A percentile compares a stretch with the other conserved stretches of the same genome.
phyloP scores from a whole-genome alignment of 2,329 filamentous ascomycete species.

The Aspergillus felis region DNA sequence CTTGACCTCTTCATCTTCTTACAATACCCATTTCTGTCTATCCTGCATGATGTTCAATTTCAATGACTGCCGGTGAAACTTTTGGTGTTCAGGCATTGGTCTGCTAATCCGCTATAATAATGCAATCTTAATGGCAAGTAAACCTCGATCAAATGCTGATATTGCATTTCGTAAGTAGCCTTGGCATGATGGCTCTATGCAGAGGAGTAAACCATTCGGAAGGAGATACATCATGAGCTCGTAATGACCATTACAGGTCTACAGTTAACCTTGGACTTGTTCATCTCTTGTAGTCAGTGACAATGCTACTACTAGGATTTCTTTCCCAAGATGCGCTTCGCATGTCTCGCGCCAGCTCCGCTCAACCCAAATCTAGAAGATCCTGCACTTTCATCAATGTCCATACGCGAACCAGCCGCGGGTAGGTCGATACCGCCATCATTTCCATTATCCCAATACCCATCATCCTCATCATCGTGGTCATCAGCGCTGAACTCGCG shows the following conservation, averaged over 20 bases:
- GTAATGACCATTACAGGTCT: not conserved
- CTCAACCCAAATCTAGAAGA: constrained; percentile 18
- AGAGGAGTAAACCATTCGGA: not conserved
- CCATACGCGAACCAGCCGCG: constrained; percentile 32
- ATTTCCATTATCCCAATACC: constrained; percentile 30
- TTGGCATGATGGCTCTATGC: not conserved
- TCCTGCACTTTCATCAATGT: constrained; percentile 36
- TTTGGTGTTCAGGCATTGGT: constrained; percentile 17
- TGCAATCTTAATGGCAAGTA: constrained; percentile 6
- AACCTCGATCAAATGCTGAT: not conserved
- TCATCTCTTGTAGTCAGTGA: not conserved
- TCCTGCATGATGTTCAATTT: constrained; percentile 25
- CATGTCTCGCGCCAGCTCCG: constrained; percentile 23
- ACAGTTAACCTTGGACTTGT: not conserved
- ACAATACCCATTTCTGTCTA: constrained; percentile 32
- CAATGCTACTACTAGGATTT: constrained; percentile 22
- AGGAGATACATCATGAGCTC: not conserved
- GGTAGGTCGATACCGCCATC: constrained; percentile 24
- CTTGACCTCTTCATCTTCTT: constrained; percentile 17
- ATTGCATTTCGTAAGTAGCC: not conserved
- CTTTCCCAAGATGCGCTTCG: constrained; percentile 36
- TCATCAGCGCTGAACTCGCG: constrained; percentile 38
- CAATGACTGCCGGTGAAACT: constrained; percentile 23
- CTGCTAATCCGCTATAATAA: constrained; percentile 12
- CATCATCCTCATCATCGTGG: constrained; percentile 34